Base-by-base conservation (phyloP, 805 yeast species). In the Yarrowia bubula region DNA sequence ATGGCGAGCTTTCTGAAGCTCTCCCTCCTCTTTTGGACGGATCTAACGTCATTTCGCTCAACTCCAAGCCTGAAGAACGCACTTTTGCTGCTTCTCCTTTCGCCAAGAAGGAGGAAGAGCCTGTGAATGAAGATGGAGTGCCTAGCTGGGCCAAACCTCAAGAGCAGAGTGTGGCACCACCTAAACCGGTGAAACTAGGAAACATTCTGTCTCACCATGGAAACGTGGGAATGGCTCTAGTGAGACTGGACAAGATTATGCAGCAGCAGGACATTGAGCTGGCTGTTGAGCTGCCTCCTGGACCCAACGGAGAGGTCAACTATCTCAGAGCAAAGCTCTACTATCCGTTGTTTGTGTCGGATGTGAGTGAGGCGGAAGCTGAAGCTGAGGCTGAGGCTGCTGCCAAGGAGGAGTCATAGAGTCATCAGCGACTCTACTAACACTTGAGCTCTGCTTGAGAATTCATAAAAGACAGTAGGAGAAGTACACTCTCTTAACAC, bases 181-280 rank as follows among this genome's bases (percentile, higher is more conserved):
- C 8, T 8, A 71, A 92, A 1, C 77, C 86, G 1, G 73, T 81
- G 10, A 38, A 38, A 38, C 64, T 58, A 5, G 64, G 64, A 3
- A 43, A 43, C 43, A 37, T 58, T 42, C 22, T 58, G 3, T 43
- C 51, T 11, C 50, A 58, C 1, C 74, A 82, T 28, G 88, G 84
- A 2, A 84, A 86, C 67, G 72, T 82, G 28, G 97, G 96, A 0
- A 80, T 91, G 11, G 87, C 90, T 4, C 74, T 86, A 50, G 79
- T 89, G 13, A 80, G 81, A 68, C 77, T 75, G 66, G 87, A 78
- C 71, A 80, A 76, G 73, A 78, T 77, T 68, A 48, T 38, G 46
- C 72, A 71, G 28, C 74, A 64, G 73, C 76, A 75, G 67, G 76
- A 71, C 37, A 76, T 67, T 70, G 73, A 66, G 62, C 74, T 75